Evolutionary conservation across 2,329 filamentous ascomycete genomes (phyloP), one percentile per base, ranked within the genome.

Genomic region (Alternaria alternata): DNA sequence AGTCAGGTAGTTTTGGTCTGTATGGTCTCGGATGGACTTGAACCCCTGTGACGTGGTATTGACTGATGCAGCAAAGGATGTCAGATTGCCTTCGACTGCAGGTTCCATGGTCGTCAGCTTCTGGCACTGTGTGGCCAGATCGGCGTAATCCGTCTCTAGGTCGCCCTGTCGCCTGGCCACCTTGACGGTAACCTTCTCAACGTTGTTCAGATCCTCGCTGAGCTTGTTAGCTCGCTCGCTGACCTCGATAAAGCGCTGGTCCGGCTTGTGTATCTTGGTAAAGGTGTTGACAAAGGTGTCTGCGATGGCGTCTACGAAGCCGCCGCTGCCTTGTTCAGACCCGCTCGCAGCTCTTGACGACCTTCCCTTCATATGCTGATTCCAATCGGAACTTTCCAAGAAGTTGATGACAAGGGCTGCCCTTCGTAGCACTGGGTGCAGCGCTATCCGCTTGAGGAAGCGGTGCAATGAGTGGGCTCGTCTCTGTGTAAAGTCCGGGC

Each of bases 231-330:
- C 92, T 77, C 92, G 92, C 74, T 98, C 95, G 71, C 90, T 89
- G 61, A 98, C 94, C 76, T 98, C 94, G 66, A 96, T 89, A 78
- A 99, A 99, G 32, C 95, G 91, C 70, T 92, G 91, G 79, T 99
- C 95, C 7, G 94, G 91, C 78, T 96, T 96, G 83, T 98, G 92
- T 1, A 97, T 90, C 79, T 98, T 99, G 48, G 91, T 94, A 74
- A 99, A 99, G 39, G 93, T 94, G 76, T 98, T 98, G 79, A 99
- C 91, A 75, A 98, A 96, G 36, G 91, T 96, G 78, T 99, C 95
- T 41, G 95, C 93, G 75, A 98, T 93, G 71, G 92, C 94, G 76
- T 99, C 95, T 70, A 99, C 95, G 43, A 98, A 92, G 39, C 93
- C 90, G 12, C 86, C 85, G 26, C 84, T 84, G 73, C 75, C 77